These are phyloP conservation scores for Pleurostoma richardsiae DNA, from an alignment of 2,329 filamentous ascomycete genomes.

Conservation along the genomic window DNA sequence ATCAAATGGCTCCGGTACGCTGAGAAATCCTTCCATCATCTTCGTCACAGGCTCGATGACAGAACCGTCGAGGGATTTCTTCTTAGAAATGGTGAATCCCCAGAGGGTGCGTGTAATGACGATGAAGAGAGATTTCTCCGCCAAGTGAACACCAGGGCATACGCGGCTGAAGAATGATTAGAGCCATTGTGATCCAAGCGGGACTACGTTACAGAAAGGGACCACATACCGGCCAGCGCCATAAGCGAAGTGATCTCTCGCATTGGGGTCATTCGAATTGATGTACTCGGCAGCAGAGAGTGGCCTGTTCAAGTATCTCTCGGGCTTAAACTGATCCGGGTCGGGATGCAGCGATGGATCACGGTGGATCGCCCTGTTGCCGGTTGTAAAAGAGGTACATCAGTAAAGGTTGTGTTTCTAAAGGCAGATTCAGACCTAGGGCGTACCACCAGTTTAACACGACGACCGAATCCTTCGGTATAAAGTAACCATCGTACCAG, in stretches of 20 bases:
- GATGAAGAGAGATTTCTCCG: slow-evolving; percentile 40
- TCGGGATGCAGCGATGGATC: background rate
- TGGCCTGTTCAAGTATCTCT: background rate
- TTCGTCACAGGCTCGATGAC: slow-evolving; percentile 1
- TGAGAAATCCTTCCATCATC: slow-evolving; percentile 1
- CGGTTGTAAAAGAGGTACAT: background rate
- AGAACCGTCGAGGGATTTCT: background rate
- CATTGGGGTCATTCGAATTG: background rate
- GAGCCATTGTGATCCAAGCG: no score
- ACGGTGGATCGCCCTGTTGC: background rate
- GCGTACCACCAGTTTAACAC: slow-evolving; percentile 28
- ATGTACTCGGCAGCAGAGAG: no score
- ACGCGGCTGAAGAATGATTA: slow-evolving; percentile 15
- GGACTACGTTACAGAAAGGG: no score
- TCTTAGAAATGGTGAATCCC: slow-evolving; percentile 31
- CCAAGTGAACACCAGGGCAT: slow-evolving; percentile 31
- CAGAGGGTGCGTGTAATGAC: slow-evolving; percentile 38
- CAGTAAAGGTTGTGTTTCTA: background rate
- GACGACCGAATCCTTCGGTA: slow-evolving; percentile 27
- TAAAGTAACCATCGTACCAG: slow-evolving; percentile 8
- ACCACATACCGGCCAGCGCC: slow-evolving; percentile 22
- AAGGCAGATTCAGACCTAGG: background rate
- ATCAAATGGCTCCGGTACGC: background rate
- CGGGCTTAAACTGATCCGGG: background rate
- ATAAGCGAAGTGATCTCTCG: slow-evolving; percentile 24